Evolutionary conservation across 306 rosid genomes (phyloP).

Genomic region (Acacia confusa): DNA sequence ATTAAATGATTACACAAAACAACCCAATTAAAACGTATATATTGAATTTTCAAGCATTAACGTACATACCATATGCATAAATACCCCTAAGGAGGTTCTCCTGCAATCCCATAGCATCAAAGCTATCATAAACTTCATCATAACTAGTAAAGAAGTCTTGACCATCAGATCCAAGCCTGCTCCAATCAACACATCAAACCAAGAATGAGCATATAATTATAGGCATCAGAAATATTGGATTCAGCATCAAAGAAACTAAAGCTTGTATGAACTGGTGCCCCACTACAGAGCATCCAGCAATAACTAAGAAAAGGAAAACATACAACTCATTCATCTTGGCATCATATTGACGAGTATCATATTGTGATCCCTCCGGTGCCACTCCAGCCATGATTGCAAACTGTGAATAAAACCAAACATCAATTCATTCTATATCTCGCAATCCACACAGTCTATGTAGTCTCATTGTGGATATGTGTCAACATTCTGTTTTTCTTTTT

Average conservation of each 20-base stretch:
- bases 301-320: slow-evolving; percentile 15
- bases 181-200: slow-evolving; percentile 28
- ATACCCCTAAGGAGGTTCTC: slow-evolving; percentile 72
- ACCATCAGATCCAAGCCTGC: slow-evolving; percentile 54
- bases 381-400: slow-evolving; percentile 55
- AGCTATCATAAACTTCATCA: slow-evolving; percentile 64
- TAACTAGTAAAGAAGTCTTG: slow-evolving; percentile 62
- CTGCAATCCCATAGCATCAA: slow-evolving; percentile 68
- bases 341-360: slow-evolving; percentile 63
- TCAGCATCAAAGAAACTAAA: not conserved
- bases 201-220: slow-evolving; percentile 7
- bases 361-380: slow-evolving; percentile 58
- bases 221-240: not conserved
- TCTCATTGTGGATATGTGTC: not conserved
- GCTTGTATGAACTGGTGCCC: not conserved
- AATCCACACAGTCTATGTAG: not conserved
- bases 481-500: not conserved
- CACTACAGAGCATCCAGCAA: not conserved
- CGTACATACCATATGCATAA: slow-evolving; percentile 62
- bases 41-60: not conserved
- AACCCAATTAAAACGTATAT: not conserved
- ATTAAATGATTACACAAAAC: not conserved
- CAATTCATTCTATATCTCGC: not conserved
- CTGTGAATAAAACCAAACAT: not conserved
- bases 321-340: slow-evolving; percentile 61